phyloP scores from a whole-genome alignment of 192 early-diverging fungal species.

The Coemansia pectinata region DNA sequence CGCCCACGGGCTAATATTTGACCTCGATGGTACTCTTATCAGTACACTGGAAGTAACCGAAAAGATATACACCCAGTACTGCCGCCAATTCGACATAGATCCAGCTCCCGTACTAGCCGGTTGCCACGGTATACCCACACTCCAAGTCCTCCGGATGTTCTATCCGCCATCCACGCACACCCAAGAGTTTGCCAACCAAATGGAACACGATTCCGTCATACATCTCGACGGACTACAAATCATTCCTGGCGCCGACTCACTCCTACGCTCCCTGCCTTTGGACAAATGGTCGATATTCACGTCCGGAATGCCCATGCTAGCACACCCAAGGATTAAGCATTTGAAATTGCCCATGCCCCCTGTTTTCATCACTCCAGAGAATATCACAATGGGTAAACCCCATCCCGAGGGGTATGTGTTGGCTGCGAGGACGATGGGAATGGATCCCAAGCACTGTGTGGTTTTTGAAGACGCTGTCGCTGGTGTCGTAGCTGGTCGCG shows the following conservation, averaged over 20 bases:
- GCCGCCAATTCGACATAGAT: slow-evolving; percentile 15
- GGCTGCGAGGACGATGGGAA: slow-evolving; percentile 19
- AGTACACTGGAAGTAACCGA: slow-evolving; percentile 24
- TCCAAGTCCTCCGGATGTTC: slow-evolving; percentile 28
- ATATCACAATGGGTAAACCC: slow-evolving; percentile 31
- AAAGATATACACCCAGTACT: slow-evolving; percentile 18
- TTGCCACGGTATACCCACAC: slow-evolving; percentile 42
- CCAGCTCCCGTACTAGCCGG: slow-evolving; percentile 13
- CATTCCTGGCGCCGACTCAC: slow-evolving; percentile 18
- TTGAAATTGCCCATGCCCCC: slow-evolving; percentile 14
- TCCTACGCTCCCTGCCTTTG: slow-evolving; percentile 2
- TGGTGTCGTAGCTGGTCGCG: slow-evolving; percentile 12
- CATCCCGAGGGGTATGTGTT: slow-evolving; percentile 31
- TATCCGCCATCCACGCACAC: slow-evolving; percentile 25
- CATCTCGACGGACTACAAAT: slow-evolving; percentile 12
- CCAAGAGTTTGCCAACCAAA: slow-evolving; percentile 12
- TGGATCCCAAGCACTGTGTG: slow-evolving; percentile 12
- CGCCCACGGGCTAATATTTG: slow-evolving; percentile 13
- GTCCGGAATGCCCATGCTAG: slow-evolving; percentile 32
- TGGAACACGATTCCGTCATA: slow-evolving; percentile 19
- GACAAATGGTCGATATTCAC: slow-evolving; percentile 35
- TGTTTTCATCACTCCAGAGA: slow-evolving; percentile 30
- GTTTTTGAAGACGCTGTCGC: slow-evolving; percentile 47
- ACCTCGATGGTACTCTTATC: slow-evolving; percentile 38
- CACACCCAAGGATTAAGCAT: slow-evolving; percentile 25